Evolutionary conservation across 2,329 filamentous ascomycete genomes (phyloP), one percentile per base, ranked within the genome.

Genomic region (Calonectria crousiana): DNA sequence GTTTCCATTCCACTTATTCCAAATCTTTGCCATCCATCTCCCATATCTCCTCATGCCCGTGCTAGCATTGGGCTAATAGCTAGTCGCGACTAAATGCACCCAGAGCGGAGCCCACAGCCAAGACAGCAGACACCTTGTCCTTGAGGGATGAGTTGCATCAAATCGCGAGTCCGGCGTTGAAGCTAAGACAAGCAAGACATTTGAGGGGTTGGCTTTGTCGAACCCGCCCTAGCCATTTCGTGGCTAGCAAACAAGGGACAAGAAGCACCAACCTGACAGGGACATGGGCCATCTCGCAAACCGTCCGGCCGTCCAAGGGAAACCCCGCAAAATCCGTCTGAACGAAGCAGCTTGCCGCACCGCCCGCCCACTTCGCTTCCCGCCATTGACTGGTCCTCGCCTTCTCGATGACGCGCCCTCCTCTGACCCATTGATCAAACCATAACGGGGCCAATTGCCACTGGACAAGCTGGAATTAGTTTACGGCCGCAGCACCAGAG

Each of bases 391-490:
- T 51, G 26, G 32, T 26, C 23, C 41, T 32, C 60, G 20, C 13
- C 60, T 49, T 49, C 26, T 32, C 60, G 26, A 65, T 65, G 60
- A 36, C 68, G 49, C 56, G 65, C 41, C 51, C 41, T 69, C 36
- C 56, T 67, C 60, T 66, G 69, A 23, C 71, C 44, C 67, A 67
- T 72, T 68, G 74, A 68, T 75, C 77, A 75, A 80, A 77, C 76
- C 76, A 79, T 67, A 72, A 74, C 68, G 68, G 56, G 41, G 56
- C 71, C 75, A 74, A 75, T 75, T 69, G 71, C 74, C 68, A 78
- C 71, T 49, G 65, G 62, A 52, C 66, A 36, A 62, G 51, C 69
- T 71, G 44, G 65, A 67, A 68, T 68, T 72, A 66, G 58, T 51
- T 64, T 52, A 44, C 36, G 60, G 32, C 49, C 34, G 41, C 66